phyloP scores from a whole-genome alignment of 2,329 filamentous ascomycete species.

The Kalaharituber pfeilii region DNA sequence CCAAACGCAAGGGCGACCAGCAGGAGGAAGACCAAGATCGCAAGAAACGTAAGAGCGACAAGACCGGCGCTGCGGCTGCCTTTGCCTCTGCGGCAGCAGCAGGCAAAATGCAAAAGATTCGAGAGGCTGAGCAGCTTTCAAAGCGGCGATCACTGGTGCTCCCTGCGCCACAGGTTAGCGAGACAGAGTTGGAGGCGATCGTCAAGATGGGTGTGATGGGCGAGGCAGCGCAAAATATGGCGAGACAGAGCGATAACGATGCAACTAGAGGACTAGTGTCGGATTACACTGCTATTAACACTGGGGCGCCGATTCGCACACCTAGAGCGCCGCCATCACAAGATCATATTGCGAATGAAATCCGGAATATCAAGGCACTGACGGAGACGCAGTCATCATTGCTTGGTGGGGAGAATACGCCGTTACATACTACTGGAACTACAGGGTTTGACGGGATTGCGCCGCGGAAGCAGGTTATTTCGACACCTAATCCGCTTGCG shows the following conservation, averaged over 20 bases:
- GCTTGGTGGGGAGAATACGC: constrained; percentile 83
- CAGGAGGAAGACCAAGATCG: constrained; percentile 45
- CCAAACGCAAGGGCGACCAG: constrained; percentile 81
- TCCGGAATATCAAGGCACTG: constrained; percentile 76
- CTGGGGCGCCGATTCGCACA: constrained; percentile 73
- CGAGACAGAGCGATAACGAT: constrained; percentile 63
- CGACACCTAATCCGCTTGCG: constrained; percentile 79
- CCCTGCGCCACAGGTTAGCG: constrained; percentile 78
- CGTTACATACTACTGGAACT: constrained; percentile 67
- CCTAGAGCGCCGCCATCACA: constrained; percentile 82
- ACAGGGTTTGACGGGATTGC: constrained; percentile 77
- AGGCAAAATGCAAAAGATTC: constrained; percentile 81
- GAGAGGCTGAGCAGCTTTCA: constrained; percentile 92
- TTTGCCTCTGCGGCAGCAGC: constrained; percentile 81
- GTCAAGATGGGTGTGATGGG: constrained; percentile 97
- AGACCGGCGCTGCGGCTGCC: constrained; percentile 45
- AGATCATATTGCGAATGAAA: constrained; percentile 91
- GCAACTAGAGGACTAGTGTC: constrained; percentile 72
- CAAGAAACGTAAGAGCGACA: constrained; percentile 72
- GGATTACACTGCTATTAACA: constrained; percentile 68
- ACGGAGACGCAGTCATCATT: constrained; percentile 89
- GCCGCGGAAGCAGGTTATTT: constrained; percentile 59
- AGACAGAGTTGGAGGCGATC: constrained; percentile 87
- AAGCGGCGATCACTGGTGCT: constrained; percentile 71
- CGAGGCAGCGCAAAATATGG: constrained; percentile 61